Base-by-base conservation (phyloP, 2,329 filamentous ascomycete genomes). In the Claviceps pusilla region DNA sequence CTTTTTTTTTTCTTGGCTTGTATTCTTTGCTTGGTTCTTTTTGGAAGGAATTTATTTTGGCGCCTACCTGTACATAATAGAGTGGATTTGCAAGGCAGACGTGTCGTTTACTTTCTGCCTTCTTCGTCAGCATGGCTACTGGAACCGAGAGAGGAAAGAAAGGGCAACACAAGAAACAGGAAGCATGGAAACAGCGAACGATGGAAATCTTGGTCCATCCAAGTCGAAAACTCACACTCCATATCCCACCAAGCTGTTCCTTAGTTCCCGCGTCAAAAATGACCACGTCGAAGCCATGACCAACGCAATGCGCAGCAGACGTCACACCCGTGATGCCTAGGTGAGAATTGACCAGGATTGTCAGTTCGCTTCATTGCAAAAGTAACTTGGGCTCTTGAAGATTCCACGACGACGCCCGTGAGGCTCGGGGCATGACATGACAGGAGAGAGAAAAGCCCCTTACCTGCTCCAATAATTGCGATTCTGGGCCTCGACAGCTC, bases 1-100 rank as follows among this genome's bases (percentile, higher is more conserved):
- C n/a, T n/a, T n/a, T 24, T 24, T 24, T 24, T 24, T 24, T 24
- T 24, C 24, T 24, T 24, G 24, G 2, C 24, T 24, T 24, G 2
- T 24, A 24, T 24, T 24, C 24, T 24, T 24, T 24, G 24, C 24
- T 24, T 24, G 24, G 24, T 2, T 24, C 24, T 24, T 24, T 24
- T 24, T 24, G 2, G 24, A 2, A 24, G 31, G 31, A 33, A 33
- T 33, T 33, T 33, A 33, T 33, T 6, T 33, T 33, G 11, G 28
- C 4, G 11, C 50, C 5, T 52, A 52, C 51, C 88, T 80, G 67
- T 91, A 94, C 87, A 93, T 93, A 55, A 90, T 67, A 24, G 83
- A 87, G 66, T 94, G 87, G 28, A 94, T 90, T 63, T 93, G 87
- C 0, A 94, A 76, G 16, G 86, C 81, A 0, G 86, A 90, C 0